These are phyloP conservation scores for Letharia columbiana DNA, from an alignment of 495 filamentous ascomycete species.

Conservation along the genomic window DNA sequence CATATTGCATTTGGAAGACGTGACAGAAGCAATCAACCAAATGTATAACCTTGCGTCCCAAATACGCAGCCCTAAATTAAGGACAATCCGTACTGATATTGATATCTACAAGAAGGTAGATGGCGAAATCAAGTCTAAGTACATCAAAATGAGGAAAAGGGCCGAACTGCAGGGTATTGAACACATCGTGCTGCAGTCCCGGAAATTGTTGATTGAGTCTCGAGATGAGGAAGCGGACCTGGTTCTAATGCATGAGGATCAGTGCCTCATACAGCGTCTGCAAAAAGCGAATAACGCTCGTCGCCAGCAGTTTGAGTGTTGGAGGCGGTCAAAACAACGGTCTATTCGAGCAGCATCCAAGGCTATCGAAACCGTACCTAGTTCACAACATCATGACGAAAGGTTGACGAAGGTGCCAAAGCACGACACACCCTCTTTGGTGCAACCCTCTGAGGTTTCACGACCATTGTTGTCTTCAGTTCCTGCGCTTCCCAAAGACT, in stretches of 20 bases:
- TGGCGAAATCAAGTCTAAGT: neutral
- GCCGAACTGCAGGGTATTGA: constrained; percentile 1
- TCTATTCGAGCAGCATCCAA: neutral
- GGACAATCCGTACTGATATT: constrained; percentile 7
- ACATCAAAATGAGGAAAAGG: neutral
- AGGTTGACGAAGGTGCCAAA: too few relatives aligned
- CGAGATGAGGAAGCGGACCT: too few relatives aligned
- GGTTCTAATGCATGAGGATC: neutral
- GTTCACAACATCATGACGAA: neutral
- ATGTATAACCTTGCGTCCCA: constrained; percentile 22
- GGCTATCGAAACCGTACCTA: neutral
- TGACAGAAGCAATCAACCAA: constrained; percentile 21
- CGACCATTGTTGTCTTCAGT: neutral
- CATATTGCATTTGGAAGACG: constrained; percentile 8
- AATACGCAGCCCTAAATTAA: constrained; percentile 24
- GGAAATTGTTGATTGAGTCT: neutral
- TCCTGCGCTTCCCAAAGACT: neutral
- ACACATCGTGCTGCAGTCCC: neutral
- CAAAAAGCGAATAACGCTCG: constrained; percentile 22
- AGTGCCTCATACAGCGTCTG: constrained; percentile 20
- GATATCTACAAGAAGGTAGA: constrained; percentile 2
- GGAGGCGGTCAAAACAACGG: constrained; percentile 10
- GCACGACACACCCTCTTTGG: too few relatives aligned
- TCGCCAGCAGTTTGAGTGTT: constrained; percentile 27
- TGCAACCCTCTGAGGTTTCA: too few relatives aligned